A percentile compares a stretch with the other conserved stretches of the same genome.
Conservation (phyloP, 352 stramenopile genomes). For the Blastocystis hominis region DNA sequence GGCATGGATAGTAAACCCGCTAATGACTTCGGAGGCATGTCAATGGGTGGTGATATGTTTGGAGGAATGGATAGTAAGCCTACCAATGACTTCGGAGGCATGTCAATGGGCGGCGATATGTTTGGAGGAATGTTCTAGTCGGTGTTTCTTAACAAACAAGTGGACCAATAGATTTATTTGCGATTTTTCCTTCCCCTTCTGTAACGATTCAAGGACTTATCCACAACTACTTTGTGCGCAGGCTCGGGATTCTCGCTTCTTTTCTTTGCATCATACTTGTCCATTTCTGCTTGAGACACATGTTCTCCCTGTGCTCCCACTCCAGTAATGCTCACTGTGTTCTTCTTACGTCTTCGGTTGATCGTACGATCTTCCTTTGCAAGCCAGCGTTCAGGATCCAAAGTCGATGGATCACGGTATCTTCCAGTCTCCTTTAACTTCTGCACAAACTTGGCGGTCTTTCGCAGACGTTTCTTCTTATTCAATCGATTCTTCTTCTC, state of each 20-base stretch:
- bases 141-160: slow-evolving; percentile 25
- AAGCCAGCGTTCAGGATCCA: slow-evolving; percentile 53
- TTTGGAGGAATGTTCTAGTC: slow-evolving; percentile 43
- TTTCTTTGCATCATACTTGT: slow-evolving; percentile 54
- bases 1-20: background rate
- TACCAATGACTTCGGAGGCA: slow-evolving; percentile 29
- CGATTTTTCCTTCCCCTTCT: slow-evolving; percentile 27
- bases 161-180: background rate
- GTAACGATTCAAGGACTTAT: slow-evolving; percentile 17
- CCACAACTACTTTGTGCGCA: slow-evolving; percentile 33
- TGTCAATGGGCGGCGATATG: slow-evolving; percentile 27
- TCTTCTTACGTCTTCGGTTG: slow-evolving; percentile 28
- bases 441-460: slow-evolving; percentile 28
- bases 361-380: slow-evolving; percentile 28
- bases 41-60: slow-evolving; percentile 16
- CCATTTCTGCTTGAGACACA: slow-evolving; percentile 46
- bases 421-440: slow-evolving; percentile 25
- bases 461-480: slow-evolving; percentile 32
- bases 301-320: slow-evolving; percentile 50
- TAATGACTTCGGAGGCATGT: background rate
- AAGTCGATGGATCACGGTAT: slow-evolving; percentile 5
- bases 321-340: slow-evolving; percentile 18
- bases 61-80: slow-evolving; percentile 39
- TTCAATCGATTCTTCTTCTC: slow-evolving; percentile 41
- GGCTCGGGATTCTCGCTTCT: background rate